phyloP scores from a whole-genome alignment of 1,284 basidiomycete genomes.

The Fistulinella staudtii region DNA sequence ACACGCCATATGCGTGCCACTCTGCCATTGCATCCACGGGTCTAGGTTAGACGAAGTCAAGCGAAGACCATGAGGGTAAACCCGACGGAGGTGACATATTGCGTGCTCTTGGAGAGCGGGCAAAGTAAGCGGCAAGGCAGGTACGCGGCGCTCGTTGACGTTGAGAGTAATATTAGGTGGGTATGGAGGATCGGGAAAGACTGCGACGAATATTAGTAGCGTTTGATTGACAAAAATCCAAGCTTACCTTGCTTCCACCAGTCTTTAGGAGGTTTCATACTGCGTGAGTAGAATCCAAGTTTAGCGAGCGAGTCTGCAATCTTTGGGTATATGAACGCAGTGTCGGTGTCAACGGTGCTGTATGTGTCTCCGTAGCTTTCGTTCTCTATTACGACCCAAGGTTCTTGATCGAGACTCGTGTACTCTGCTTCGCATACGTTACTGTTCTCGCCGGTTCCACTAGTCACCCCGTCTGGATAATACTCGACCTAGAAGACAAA shows the following conservation, averaged over 20 bases:
- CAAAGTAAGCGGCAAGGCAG: conserved; percentile 37
- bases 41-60: conserved; percentile 53
- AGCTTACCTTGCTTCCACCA: conserved; percentile 43
- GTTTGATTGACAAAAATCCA: background rate
- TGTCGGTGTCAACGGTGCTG: conserved; percentile 5
- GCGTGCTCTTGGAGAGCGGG: conserved; percentile 40
- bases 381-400: conserved; percentile 1
- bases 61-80: conserved; percentile 58
- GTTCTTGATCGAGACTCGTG: background rate
- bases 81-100: conserved; percentile 46
- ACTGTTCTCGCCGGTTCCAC: background rate
- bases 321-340: conserved; percentile 27
- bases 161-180: conserved; percentile 54
- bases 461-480: conserved; percentile 34
- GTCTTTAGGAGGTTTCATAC: conserved; percentile 51
- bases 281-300: conserved; percentile 54
- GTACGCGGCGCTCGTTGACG: conserved; percentile 50
- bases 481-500: conserved; percentile 47
- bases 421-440: background rate
- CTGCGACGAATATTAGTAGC: background rate
- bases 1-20: conserved; percentile 57
- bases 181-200: conserved; percentile 33
- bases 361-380: conserved; percentile 9
- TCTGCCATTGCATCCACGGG: conserved; percentile 53
- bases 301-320: conserved; percentile 48